phyloP scores from a whole-genome alignment of 2,329 filamentous ascomycete genomes.

The Aspergillus clavatus region DNA sequence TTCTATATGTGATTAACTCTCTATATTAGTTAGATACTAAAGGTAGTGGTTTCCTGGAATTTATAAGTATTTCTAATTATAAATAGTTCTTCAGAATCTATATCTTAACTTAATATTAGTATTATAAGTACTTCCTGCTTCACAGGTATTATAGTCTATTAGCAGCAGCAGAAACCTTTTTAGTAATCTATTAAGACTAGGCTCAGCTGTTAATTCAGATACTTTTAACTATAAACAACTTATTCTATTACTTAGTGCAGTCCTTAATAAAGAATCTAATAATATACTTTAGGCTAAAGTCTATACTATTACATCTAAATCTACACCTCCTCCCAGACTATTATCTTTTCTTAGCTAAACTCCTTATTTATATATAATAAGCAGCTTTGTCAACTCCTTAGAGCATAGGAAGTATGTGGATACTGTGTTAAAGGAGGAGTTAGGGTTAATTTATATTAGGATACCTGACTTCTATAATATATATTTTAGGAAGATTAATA shows the following conservation, averaged over 20 bases:
- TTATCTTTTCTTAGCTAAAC: slow-evolving; percentile 20
- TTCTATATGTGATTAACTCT: not conserved
- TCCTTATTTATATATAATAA: slow-evolving; percentile 21
- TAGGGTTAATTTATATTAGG: slow-evolving; percentile 22
- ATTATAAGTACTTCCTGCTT: slow-evolving; percentile 9
- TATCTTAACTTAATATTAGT: slow-evolving; percentile 1
- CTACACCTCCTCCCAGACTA: slow-evolving; percentile 18
- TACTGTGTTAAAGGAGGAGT: slow-evolving; percentile 23
- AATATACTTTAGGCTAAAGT: slow-evolving; percentile 19
- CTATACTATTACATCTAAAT: slow-evolving; percentile 13
- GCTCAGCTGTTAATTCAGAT: slow-evolving; percentile 5
- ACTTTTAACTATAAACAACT: slow-evolving; percentile 16
- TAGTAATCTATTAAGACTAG: slow-evolving; percentile 15
- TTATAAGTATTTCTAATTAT: not conserved
- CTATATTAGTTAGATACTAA: not conserved
- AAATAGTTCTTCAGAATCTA: slow-evolving; percentile 1
- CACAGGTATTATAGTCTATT: slow-evolving; percentile 11
- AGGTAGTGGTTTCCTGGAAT: not conserved
- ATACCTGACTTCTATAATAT: slow-evolving; percentile 20
- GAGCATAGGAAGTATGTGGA: slow-evolving; percentile 25
- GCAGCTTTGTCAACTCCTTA: slow-evolving; percentile 26
- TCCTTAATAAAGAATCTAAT: slow-evolving; percentile 9
- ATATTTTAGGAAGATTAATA: slow-evolving; percentile 22
- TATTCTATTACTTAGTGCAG: slow-evolving; percentile 16
- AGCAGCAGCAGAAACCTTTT: slow-evolving; percentile 11